phyloP scores from a whole-genome alignment of 768 basidiomycete species.

The Lentinus tigrinus region DNA sequence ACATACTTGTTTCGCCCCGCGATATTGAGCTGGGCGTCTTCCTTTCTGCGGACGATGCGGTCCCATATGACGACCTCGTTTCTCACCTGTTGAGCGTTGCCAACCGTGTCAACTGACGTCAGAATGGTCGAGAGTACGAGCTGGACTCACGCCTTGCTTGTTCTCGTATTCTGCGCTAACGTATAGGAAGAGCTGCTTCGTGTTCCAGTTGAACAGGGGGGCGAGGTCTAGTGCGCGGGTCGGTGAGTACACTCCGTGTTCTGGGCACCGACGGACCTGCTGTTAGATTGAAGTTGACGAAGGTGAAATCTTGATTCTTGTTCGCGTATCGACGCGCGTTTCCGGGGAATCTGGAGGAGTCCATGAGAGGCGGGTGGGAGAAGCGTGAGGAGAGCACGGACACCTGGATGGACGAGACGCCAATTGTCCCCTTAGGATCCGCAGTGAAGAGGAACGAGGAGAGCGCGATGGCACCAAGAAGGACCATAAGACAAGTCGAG shows the following conservation, averaged over 20 bases:
- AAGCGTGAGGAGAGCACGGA: constrained; percentile 38
- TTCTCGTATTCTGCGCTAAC: constrained; percentile 83
- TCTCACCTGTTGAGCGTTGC: constrained; percentile 47
- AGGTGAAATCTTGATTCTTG: constrained; percentile 72
- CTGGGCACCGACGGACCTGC: constrained; percentile 53
- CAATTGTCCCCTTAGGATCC: constrained; percentile 54
- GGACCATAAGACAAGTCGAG: constrained; percentile 71
- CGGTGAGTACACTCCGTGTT: not conserved
- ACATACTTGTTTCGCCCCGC: constrained; percentile 79
- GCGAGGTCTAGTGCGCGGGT: constrained; percentile 56
- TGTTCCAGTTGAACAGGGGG: constrained; percentile 92
- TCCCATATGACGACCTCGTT: constrained; percentile 92
- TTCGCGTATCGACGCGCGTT: constrained; percentile 47
- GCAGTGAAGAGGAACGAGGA: constrained; percentile 68
- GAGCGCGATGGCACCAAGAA: constrained; percentile 68
- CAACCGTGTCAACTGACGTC: not conserved
- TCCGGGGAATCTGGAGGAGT: constrained; percentile 22
- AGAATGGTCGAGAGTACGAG: not conserved
- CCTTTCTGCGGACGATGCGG: constrained; percentile 79
- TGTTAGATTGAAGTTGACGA: constrained; percentile 77
- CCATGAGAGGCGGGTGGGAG: not conserved
- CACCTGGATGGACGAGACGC: constrained; percentile 75
- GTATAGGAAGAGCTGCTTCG: constrained; percentile 91
- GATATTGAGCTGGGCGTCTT: constrained; percentile 68
- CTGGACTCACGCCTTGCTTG: constrained; percentile 59